Conservation (phyloP, 768 basidiomycete genomes). For the Tubosaeta sp. region DNA sequence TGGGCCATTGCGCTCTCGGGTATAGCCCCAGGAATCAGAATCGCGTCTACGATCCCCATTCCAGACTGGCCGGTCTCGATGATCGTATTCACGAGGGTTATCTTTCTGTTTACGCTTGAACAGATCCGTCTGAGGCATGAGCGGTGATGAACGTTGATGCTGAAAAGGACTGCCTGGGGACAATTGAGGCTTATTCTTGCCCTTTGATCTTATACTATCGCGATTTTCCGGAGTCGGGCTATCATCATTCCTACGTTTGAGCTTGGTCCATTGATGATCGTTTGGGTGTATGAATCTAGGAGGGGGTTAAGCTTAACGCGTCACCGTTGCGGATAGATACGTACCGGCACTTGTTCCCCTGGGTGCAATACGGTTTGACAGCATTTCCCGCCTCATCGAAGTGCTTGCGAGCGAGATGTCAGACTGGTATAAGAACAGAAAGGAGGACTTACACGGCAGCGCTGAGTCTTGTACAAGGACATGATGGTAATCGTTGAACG, state of each 20-base stretch:
- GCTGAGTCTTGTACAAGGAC: conserved; percentile 41
- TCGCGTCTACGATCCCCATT: conserved; percentile 23
- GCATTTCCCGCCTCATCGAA: conserved; percentile 43
- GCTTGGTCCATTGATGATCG: conserved; percentile 40
- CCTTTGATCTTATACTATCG: conserved; percentile 20
- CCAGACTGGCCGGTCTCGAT: conserved; percentile 16
- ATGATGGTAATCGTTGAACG: conserved; percentile 13
- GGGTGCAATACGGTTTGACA: conserved; percentile 41
- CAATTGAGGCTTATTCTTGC: conserved; percentile 17
- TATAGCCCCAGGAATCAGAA: conserved; percentile 20
- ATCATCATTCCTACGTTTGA: conserved; percentile 15
- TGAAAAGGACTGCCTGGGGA: conserved; percentile 18
- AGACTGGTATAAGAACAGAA: conserved; percentile 10
- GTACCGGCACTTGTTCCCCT: conserved; percentile 50
- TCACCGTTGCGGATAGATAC: conserved; percentile 17
- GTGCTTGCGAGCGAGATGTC: conserved; percentile 35
- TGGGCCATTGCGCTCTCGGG: conserved; percentile 17
- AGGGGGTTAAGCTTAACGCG: conserved; percentile 3
- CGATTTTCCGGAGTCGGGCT: conserved; percentile 20
- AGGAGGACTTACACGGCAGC: conserved; percentile 41
- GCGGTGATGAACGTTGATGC: conserved; percentile 31
- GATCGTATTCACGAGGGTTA: conserved; percentile 19
- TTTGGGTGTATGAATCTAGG: conserved; percentile 48
- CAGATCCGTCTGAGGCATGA: conserved; percentile 42
- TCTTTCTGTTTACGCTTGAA: conserved; percentile 33